Conservation (phyloP, 306 rosid species). For the Cicer chorassanicum region DNA sequence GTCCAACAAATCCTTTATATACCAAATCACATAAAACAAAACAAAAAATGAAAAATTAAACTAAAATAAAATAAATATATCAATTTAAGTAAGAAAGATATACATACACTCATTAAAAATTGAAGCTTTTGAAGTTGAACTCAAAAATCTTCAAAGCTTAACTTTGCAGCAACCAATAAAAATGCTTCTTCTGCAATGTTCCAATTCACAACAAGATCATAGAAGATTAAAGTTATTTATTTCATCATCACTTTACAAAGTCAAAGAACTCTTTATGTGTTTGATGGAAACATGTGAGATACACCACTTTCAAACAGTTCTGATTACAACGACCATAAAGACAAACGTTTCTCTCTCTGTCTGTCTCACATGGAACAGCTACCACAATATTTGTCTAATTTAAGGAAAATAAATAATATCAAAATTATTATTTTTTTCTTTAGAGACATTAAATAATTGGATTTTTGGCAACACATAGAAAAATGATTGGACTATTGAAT, state of each 20-base stretch:
- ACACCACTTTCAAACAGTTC: background rate
- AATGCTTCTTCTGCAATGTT: constrained; percentile 17
- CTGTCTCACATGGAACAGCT: constrained; percentile 8
- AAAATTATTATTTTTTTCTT: background rate
- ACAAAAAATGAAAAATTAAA: background rate
- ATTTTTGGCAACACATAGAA: too few relatives aligned
- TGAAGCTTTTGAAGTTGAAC: constrained; percentile 10
- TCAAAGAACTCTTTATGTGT: constrained; percentile 7
- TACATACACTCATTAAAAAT: constrained; percentile 2
- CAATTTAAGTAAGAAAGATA: constrained; percentile 3
- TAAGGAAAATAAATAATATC: background rate
- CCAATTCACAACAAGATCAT: background rate
- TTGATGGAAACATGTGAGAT: background rate
- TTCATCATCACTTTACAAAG: constrained; percentile 3
- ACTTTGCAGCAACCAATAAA: constrained; percentile 14
- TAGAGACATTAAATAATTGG: background rate
- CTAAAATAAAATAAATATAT: background rate
- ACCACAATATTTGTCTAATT: constrained; percentile 12
- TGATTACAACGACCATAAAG: background rate
- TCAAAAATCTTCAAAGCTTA: constrained; percentile 20
- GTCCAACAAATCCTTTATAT: background rate
- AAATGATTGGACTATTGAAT: background rate
- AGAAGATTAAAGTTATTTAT: background rate
- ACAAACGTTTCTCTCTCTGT: constrained; percentile 3
- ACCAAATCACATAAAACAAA: background rate